Evolutionary conservation across 2,329 filamentous ascomycete genomes (phyloP), one percentile per base, ranked within the genome.

Genomic region (Talaromyces sp.): DNA sequence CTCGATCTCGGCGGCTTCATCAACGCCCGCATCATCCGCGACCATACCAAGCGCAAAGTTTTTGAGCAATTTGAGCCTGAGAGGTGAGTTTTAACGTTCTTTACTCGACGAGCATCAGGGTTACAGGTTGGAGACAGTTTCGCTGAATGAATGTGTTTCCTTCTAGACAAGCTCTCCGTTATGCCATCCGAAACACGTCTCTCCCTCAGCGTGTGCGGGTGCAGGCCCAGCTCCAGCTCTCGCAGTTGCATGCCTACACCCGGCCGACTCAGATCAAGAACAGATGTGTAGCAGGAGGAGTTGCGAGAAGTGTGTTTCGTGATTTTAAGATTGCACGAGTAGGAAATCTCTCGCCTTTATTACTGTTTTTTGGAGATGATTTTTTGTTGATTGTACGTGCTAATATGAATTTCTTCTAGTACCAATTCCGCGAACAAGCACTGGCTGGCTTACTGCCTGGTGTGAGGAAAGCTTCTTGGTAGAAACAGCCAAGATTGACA

Each of bases 381-480:
- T 10, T 11, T 32, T 11, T 32, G 9, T 26, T 14, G 29, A 9
- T 52, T 12, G 50, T 38, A 46, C 14, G 53, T 56, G 26, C 8
- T 19, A 27, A 12, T 24, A 11, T 3, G 53, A 50, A 35, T 41
- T 27, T 63, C 72, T 50, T 72, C 26, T 70, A 97, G 93, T 99
- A 84, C 76, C 91, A 93, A 80, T 99, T 99, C 80, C 86, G 94
- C 74, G 81, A 94, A 78, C 88, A 96, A 75, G 94, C 94, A 19
- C 79, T 97, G 64, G 88, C 84, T 32, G 94, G 94, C 56, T 86
- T 91, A 63, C 74, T 99, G 57, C 93, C 94, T 0, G 94, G 94
- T 69, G 94, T 99, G 59, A 91, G 88, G 83, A 96, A 96, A 81
- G 94, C 94, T 55, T 95, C 90, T 77, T 99, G 94, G 94, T 99